These are phyloP conservation scores for Colletotrichum sp. DNA, from an alignment of 2,329 filamentous ascomycete genomes.

Conservation along the genomic window DNA sequence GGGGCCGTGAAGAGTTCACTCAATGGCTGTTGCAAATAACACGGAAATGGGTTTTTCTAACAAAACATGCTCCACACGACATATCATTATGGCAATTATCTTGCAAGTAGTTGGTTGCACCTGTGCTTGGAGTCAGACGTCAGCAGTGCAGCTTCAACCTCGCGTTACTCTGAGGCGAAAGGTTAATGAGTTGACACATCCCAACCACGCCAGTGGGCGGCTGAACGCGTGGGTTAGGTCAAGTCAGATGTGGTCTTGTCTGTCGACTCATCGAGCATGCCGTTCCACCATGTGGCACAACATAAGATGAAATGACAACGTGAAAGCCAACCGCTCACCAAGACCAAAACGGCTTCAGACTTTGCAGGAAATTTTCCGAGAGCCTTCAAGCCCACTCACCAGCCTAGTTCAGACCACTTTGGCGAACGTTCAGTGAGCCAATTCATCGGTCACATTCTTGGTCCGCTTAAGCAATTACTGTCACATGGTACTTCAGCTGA, in stretches of 20 bases:
- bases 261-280: neutral
- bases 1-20: neutral
- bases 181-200: neutral
- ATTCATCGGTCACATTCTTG: neutral
- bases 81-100: neutral
- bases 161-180: conserved; percentile 4
- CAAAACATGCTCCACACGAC: neutral
- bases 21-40: neutral
- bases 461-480: neutral
- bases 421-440: neutral
- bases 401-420: neutral
- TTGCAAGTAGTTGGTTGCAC: neutral
- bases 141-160: neutral
- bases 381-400: neutral
- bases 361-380: neutral
- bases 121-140: neutral
- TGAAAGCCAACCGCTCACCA: neutral
- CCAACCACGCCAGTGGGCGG: neutral
- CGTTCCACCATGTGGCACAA: neutral
- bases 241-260: neutral
- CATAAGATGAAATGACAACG: neutral
- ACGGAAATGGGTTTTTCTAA: neutral
- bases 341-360: neutral
- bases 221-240: neutral
- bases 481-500: neutral